Evolutionary conservation across 305 asterid species (phyloP).

Genomic region (Fraxinus baroniana): DNA sequence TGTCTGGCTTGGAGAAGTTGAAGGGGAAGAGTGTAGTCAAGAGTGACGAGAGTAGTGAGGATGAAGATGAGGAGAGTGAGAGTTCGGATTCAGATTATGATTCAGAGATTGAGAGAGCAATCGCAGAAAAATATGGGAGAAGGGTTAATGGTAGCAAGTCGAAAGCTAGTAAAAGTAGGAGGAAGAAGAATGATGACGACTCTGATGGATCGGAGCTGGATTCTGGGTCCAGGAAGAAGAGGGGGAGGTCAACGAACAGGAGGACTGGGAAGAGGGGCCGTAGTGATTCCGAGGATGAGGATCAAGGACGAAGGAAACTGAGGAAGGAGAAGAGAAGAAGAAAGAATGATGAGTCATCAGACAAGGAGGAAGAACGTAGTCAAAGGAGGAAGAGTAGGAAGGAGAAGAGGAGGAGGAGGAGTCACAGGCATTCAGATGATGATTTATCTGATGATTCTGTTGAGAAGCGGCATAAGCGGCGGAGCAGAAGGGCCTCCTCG

Average conservation of each 20-base stretch:
- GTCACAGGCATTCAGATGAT: conserved; percentile 52
- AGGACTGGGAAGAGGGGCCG: conserved; percentile 53
- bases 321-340: conserved; percentile 60
- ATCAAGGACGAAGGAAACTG: conserved; percentile 49
- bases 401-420: conserved; percentile 77
- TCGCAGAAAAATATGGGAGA: conserved; percentile 53
- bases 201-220: conserved; percentile 36
- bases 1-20: conserved; percentile 74
- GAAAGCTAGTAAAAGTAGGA: conserved; percentile 29
- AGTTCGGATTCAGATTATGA: conserved; percentile 82
- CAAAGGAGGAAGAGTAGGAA: conserved; percentile 53
- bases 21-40: conserved; percentile 40
- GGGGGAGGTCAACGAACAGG: conserved; percentile 68
- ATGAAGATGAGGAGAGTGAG: conserved; percentile 68
- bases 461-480: conserved; percentile 33
- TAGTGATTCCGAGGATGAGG: conserved; percentile 65
- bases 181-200: conserved; percentile 44
- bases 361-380: conserved; percentile 44
- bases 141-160: conserved; percentile 35
- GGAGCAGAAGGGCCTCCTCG: conserved; percentile 42
- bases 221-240: conserved; percentile 25
- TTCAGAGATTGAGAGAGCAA: conserved; percentile 82
- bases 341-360: conserved; percentile 52
- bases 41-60: conserved; percentile 37
- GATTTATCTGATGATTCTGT: conserved; percentile 52